Evolutionary conservation across 768 basidiomycete genomes (phyloP).

Genomic region (Rickenella mellea): DNA sequence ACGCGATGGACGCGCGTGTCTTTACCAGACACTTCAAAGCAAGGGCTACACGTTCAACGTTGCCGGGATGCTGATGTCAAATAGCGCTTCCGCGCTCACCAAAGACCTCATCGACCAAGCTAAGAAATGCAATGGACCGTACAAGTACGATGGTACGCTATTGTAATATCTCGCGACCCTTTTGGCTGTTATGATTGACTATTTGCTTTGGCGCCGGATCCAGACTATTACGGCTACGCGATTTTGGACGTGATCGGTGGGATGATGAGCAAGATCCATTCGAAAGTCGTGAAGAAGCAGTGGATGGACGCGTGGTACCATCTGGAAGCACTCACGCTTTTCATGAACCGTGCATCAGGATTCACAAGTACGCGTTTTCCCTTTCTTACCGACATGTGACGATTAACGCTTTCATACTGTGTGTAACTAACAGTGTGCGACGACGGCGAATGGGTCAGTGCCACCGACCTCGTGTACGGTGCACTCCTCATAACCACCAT

Average conservation of each 20-base stretch:
- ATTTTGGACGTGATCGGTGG: constrained; percentile 9
- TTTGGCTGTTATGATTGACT: too few species aligned
- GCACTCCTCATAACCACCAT: background rate
- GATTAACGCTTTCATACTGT: background rate
- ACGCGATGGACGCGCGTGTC: too few species aligned
- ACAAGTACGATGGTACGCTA: constrained; percentile 12
- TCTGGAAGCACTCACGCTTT: constrained; percentile 4
- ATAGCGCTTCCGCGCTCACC: background rate
- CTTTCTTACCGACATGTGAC: too few species aligned
- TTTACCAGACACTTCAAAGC: too few species aligned
- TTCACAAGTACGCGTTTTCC: background rate
- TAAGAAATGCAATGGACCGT: constrained; percentile 8
- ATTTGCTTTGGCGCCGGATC: too few species aligned
- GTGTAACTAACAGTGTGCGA: background rate
- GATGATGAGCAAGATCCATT: constrained; percentile 7
- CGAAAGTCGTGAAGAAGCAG: constrained; percentile 7
- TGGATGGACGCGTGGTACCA: constrained; percentile 7
- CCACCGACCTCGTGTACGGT: background rate
- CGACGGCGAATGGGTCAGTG: background rate
- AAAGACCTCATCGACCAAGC: constrained; percentile 2
- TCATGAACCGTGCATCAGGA: background rate
- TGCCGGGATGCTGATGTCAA: background rate
- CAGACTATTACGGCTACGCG: constrained; percentile 10
- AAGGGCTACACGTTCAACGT: background rate
- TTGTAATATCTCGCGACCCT: background rate